phyloP scores from a whole-genome alignment of 352 stramenopile genomes.

The Phytophthora tubulina region DNA sequence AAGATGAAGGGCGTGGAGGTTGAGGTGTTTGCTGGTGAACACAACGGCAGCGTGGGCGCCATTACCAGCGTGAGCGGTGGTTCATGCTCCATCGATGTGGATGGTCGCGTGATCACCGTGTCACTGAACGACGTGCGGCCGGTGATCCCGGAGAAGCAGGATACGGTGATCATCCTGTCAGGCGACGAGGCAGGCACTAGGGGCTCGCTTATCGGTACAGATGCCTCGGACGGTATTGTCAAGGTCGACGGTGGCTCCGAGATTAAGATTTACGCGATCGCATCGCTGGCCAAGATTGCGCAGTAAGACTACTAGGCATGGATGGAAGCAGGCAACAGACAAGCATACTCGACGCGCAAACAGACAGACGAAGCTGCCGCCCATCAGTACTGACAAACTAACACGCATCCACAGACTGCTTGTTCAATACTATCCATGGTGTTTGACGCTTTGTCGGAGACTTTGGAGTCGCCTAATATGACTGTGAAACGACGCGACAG shows the following conservation, averaged over 20 bases:
- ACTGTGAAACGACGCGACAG: constrained; percentile 35
- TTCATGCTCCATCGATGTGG: constrained; percentile 84
- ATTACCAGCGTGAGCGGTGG: constrained; percentile 78
- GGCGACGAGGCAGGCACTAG: constrained; percentile 88
- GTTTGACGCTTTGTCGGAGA: constrained; percentile 3
- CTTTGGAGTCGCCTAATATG: constrained; percentile 30
- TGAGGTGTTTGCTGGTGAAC: constrained; percentile 74
- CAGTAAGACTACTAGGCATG: constrained; percentile 63
- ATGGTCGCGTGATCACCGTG: constrained; percentile 75
- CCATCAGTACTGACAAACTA: constrained; percentile 42
- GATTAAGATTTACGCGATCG: constrained; percentile 92
- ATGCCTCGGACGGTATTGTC: constrained; percentile 88
- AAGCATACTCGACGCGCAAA: constrained; percentile 29
- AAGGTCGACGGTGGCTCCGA: constrained; percentile 90
- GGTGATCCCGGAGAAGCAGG: constrained; percentile 87
- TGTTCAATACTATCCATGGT: constrained; percentile 35
- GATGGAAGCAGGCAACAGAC: constrained; percentile 37
- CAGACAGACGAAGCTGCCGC: constrained; percentile 34
- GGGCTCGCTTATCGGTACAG: constrained; percentile 88
- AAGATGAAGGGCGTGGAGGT: constrained; percentile 91
- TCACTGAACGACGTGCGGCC: constrained; percentile 76
- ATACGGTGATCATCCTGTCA: constrained; percentile 89
- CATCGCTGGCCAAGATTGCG: constrained; percentile 83
- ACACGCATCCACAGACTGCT: constrained; percentile 33
- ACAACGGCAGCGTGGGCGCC: constrained; percentile 73